phyloP scores from a whole-genome alignment of 164 flowering plant species.

The Buxus sempervirens region DNA sequence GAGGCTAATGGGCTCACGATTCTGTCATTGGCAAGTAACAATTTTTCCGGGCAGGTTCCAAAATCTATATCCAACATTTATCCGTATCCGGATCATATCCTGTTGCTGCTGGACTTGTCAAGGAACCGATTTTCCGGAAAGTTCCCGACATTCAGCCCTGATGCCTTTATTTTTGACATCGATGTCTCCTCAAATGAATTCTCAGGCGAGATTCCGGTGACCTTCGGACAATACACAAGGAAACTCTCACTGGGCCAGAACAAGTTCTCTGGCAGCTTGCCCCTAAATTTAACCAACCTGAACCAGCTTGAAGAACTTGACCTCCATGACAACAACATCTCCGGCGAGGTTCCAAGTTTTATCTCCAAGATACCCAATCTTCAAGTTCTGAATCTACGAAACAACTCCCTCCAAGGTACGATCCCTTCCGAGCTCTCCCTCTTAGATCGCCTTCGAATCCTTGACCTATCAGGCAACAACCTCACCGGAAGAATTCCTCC shows the following conservation, averaged over 20 bases:
- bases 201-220: slow-evolving; percentile 39
- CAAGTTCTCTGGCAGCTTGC: slow-evolving; percentile 40
- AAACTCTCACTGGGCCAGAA: slow-evolving; percentile 40
- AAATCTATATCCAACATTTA: slow-evolving; percentile 29
- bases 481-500: slow-evolving; percentile 35
- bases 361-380: slow-evolving; percentile 38
- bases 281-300: slow-evolving; percentile 28
- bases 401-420: slow-evolving; percentile 38
- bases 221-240: slow-evolving; percentile 27
- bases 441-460: slow-evolving; percentile 35
- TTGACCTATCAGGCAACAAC: slow-evolving; percentile 42
- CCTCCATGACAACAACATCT: slow-evolving; percentile 45
- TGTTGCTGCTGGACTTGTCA: slow-evolving; percentile 42
- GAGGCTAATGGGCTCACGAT: slow-evolving; percentile 30
- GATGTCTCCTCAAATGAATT: slow-evolving; percentile 43
- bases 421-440: slow-evolving; percentile 29
- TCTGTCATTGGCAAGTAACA: slow-evolving; percentile 41
- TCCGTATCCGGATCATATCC: no score
- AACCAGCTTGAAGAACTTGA: slow-evolving; percentile 40
- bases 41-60: slow-evolving; percentile 42
- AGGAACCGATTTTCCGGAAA: slow-evolving; percentile 35
- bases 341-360: slow-evolving; percentile 34
- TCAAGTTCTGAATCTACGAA: slow-evolving; percentile 37
- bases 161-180: slow-evolving; percentile 23
- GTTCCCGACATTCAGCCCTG: slow-evolving; percentile 31